Evolutionary conservation across 129 eudicot species (phyloP).

Genomic region (Flaveria bidentis): DNA sequence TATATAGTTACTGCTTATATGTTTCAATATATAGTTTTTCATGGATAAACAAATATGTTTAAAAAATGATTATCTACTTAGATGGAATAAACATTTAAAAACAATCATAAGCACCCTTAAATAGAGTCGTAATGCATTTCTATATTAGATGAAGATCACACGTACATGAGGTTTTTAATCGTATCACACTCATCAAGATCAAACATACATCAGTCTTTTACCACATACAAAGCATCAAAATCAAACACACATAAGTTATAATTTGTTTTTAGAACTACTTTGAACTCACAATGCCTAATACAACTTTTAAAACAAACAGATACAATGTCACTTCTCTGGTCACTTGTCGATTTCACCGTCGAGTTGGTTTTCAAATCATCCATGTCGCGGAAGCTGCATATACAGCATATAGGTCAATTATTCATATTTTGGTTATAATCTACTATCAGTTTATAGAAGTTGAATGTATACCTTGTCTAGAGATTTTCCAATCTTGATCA

Average conservation of each 20-base stretch:
- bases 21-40: no score
- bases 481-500: constrained; percentile 61
- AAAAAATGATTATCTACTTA: no score
- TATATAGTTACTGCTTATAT: no score
- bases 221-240: no score
- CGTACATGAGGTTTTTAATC: no score
- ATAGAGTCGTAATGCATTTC: background rate
- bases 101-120: background rate
- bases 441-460: background rate
- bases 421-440: background rate
- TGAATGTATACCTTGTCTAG: constrained; percentile 51
- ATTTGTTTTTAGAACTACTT: background rate
- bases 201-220: background rate
- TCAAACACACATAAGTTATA: background rate
- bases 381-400: constrained; percentile 46
- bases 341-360: background rate
- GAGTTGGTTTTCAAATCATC: constrained; percentile 7
- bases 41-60: no score
- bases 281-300: background rate
- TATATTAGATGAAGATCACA: background rate
- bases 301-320: background rate
- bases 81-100: no score
- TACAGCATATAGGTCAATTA: background rate
- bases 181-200: background rate
- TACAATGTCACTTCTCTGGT: background rate